Conservation (phyloP, 108 stramenopile species). For the Cyclotella atomus region DNA sequence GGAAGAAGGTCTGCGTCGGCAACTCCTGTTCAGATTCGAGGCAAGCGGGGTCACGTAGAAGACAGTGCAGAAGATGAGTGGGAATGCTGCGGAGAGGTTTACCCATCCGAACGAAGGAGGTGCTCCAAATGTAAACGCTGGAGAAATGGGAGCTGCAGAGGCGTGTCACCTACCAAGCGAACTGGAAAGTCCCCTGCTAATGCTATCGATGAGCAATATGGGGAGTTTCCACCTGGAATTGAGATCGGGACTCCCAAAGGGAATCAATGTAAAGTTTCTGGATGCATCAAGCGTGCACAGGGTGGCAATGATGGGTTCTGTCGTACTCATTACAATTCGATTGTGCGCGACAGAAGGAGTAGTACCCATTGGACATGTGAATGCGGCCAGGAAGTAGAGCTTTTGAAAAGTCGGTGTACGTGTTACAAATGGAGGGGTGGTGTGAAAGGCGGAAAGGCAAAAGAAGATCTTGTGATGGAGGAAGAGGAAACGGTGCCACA, state of each 20-base stretch:
- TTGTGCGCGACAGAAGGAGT: not conserved
- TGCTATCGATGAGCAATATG: too few relatives aligned
- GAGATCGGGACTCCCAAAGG: not conserved
- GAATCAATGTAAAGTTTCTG: not conserved
- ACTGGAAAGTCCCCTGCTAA: too few relatives aligned
- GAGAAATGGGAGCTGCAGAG: not conserved
- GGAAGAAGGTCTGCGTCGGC: too few relatives aligned
- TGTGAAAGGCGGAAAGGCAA: not conserved
- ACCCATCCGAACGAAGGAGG: not conserved
- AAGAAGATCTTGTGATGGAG: not conserved
- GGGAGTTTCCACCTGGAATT: too few relatives aligned
- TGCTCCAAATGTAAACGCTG: not conserved
- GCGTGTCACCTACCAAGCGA: too few relatives aligned
- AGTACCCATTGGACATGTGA: not conserved
- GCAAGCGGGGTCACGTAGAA: not conserved
- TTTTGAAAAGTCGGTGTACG: too few relatives aligned
- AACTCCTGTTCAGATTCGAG: too few relatives aligned
- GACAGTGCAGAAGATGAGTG: not conserved
- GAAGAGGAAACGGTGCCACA: not conserved
- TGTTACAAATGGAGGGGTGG: too few relatives aligned
- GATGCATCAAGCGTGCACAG: not conserved
- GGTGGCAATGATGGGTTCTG: not conserved
- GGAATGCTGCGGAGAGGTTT: not conserved
- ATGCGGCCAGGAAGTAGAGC: too few relatives aligned
- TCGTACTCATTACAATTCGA: not conserved